Conservation (phyloP, 148 eudicot species). For the Fagopyrum homotropicum region DNA sequence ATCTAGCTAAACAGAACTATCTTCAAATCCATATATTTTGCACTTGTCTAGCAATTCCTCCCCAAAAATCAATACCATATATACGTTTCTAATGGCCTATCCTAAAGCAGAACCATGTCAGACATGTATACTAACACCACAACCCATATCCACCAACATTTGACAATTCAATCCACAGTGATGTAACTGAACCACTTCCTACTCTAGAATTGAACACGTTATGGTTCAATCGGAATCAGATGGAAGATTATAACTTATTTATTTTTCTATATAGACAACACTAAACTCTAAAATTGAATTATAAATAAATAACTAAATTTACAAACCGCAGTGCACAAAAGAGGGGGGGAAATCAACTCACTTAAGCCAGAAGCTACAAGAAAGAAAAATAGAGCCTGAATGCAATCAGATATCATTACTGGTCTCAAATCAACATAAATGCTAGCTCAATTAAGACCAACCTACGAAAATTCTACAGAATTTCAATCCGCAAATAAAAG, state of each 20-base stretch:
- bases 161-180: background rate
- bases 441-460: background rate
- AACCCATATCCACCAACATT: background rate
- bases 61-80: too few species aligned
- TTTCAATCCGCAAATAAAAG: background rate
- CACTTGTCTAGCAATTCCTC: too few species aligned
- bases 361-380: background rate
- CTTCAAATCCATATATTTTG: too few species aligned
- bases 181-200: background rate
- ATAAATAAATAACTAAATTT: too few species aligned
- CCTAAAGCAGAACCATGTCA: too few species aligned
- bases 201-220: background rate
- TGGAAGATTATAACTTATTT: too few species aligned
- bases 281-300: background rate
- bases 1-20: background rate
- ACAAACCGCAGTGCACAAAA: too few species aligned
- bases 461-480: background rate
- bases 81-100: background rate
- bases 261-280: too few species aligned
- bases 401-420: background rate
- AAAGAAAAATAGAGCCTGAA: background rate
- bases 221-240: too few species aligned
- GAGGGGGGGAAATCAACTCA: background rate
- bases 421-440: background rate
- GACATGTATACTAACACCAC: background rate